Percentiles rank a stretch among this genome's conserved stretches.
These are phyloP conservation scores for Alternaria dauci DNA, from an alignment of 2,329 filamentous ascomycete genomes.

Conservation along the genomic window DNA sequence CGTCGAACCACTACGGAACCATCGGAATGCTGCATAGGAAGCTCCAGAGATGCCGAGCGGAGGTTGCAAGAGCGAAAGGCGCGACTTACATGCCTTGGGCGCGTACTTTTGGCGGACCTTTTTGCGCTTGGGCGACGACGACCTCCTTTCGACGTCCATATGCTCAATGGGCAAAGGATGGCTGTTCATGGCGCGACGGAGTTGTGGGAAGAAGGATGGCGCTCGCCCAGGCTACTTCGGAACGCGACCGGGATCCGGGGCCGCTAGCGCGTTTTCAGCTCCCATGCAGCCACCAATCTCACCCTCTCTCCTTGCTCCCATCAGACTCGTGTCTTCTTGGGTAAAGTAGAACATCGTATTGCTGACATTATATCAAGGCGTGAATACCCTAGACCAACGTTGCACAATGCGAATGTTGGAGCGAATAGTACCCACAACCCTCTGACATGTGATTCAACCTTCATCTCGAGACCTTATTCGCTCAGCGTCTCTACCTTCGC, in stretches of 20 bases:
- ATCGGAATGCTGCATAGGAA: constrained; percentile 33
- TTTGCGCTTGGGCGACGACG: constrained; percentile 47
- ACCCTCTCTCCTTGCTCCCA: background rate
- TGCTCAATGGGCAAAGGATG: constrained; percentile 23
- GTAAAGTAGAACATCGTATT: background rate
- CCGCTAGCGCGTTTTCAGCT: constrained; percentile 4
- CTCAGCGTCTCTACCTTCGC: background rate
- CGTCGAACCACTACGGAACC: constrained; percentile 29
- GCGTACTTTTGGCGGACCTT: constrained; percentile 49
- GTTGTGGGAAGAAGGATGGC: constrained; percentile 25
- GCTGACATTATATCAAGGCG: background rate
- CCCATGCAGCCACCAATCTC: background rate
- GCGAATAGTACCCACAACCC: background rate
- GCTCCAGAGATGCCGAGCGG: constrained; percentile 5
- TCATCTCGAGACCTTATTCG: background rate
- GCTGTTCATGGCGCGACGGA: constrained; percentile 36
- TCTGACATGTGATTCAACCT: background rate
- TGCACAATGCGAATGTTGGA: background rate
- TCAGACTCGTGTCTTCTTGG: background rate
- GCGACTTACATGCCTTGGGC: constrained; percentile 46
- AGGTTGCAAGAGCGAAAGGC: constrained; percentile 1
- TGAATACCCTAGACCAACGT: background rate
- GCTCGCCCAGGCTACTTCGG: constrained; percentile 21
- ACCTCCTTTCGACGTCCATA: constrained; percentile 32
- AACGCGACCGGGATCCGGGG: constrained; percentile 26